Percentiles rank a stretch among this genome's conserved stretches.
These are phyloP conservation scores for Artomyces pyxidatus DNA, from an alignment of 768 basidiomycete species.

Conservation along the genomic window DNA sequence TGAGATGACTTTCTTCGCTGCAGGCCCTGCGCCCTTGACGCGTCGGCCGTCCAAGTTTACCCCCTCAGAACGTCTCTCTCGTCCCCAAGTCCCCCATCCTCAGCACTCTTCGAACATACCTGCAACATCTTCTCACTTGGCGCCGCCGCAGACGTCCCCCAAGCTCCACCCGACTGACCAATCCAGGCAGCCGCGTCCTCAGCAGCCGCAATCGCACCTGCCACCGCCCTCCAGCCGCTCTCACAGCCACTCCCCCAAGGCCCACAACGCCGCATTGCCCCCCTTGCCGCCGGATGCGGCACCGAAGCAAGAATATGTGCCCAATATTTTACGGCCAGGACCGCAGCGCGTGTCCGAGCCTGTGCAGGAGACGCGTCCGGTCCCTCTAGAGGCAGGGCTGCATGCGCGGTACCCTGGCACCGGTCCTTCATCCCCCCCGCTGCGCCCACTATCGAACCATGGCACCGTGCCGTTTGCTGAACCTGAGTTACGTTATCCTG, in stretches of 20 bases:
- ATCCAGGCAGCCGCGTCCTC: conserved; percentile 1
- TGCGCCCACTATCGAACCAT: no score
- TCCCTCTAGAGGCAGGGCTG: background rate
- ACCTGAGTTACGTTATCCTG: background rate
- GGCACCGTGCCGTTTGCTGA: no score
- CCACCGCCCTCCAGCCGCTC: background rate
- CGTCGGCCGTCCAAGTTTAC: conserved; percentile 24
- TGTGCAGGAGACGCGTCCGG: background rate
- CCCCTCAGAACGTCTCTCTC: conserved; percentile 10
- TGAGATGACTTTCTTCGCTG: conserved; percentile 89
- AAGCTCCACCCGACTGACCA: background rate
- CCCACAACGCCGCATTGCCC: conserved; percentile 1
- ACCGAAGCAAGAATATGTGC: conserved; percentile 6
- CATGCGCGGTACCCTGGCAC: background rate
- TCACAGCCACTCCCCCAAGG: conserved; percentile 1
- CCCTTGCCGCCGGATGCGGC: background rate
- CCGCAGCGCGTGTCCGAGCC: background rate
- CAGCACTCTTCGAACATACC: background rate
- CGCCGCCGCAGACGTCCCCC: background rate
- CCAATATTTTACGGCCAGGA: conserved; percentile 9
- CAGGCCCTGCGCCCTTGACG: conserved; percentile 41
- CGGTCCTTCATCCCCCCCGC: background rate
- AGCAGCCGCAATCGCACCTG: background rate
- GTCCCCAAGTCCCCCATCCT: conserved; percentile 1
- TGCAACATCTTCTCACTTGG: background rate